Evolutionary conservation across 192 early-diverging fungal species (phyloP), one percentile per base, ranked within the genome.

Genomic region (Diversispora eburnea): DNA sequence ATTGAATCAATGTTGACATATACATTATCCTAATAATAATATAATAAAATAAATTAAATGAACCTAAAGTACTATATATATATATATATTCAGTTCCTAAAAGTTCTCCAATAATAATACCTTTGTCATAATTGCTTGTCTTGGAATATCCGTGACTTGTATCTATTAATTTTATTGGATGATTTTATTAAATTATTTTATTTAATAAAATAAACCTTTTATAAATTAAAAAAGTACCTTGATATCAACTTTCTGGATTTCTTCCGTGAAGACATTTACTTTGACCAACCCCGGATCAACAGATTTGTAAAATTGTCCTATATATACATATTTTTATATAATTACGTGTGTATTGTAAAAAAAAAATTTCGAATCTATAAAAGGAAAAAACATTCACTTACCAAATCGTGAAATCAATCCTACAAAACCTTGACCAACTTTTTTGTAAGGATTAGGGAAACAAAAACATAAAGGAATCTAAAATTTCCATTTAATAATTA

Each of bases 1-100:
- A 97, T 93, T 8, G 90, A 88, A 77, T 95, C 94, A 67, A 98
- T 95, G 4, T 77, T 77, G 41, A 95, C 86, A 39, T 85, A 89
- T 65, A 95, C 92, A 75, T 97, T 97, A 81, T 97, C 94, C 77
- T 63, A 63, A 39, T 33, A 33, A 45, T 63, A n/a, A 63, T 63
- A 7, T 9, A 59, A 25, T 25, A 59, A 20, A 25, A 5, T 59
- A 10, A 25, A 33, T 59, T n/a, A n/a, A n/a, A n/a, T n/a, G n/a
- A n/a, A n/a, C n/a, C 25, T 0, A 33, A 33, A 33, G 25, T 33
- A 33, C 25, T 33, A 33, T 33, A 33, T 33, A 33, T 33, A 33
- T 33, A 33, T 2, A 33, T 33, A 33, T 33, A 33, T 33, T 33
- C 25, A 33, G 25, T 33, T 33, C 25, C 25, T 33, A 33, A 33